Evolutionary conservation across 208 protist species (phyloP).

Genomic region (Trypanosoma avium): DNA sequence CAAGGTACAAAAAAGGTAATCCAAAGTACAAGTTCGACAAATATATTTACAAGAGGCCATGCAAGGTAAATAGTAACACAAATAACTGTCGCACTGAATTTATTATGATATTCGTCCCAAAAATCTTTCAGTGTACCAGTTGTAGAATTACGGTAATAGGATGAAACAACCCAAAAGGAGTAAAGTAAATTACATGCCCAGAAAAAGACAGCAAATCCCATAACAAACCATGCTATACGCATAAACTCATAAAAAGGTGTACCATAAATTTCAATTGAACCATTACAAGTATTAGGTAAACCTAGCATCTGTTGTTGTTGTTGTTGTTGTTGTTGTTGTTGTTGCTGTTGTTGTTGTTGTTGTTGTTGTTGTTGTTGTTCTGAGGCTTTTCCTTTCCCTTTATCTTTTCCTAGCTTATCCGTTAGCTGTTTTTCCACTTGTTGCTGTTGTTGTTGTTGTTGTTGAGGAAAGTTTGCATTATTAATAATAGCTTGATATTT

Average conservation of each 20-base stretch:
- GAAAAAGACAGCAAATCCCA: constrained; percentile 59
- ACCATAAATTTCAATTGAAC: constrained; percentile 68
- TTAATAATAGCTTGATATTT: neutral
- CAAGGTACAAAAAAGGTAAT: constrained; percentile 65
- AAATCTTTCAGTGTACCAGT: constrained; percentile 57
- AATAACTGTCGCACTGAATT: constrained; percentile 52
- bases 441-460: constrained; percentile 51
- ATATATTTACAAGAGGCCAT: constrained; percentile 70
- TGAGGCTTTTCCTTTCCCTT: neutral
- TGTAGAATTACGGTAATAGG: constrained; percentile 50
- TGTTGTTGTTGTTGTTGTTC: constrained; percentile 5
- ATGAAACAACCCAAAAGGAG: constrained; percentile 61
- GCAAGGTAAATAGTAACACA: constrained; percentile 72
- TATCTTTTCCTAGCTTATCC: constrained; percentile 1
- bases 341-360: neutral
- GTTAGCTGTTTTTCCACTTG: constrained; percentile 27
- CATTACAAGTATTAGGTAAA: neutral
- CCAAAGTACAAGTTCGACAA: constrained; percentile 62
- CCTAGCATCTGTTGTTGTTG: neutral
- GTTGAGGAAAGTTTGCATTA: constrained; percentile 39
- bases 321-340: neutral
- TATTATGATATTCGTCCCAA: constrained; percentile 43
- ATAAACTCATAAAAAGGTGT: constrained; percentile 86
- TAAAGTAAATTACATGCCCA: constrained; percentile 58
- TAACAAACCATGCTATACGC: constrained; percentile 75